Evolutionary conservation across 139 green algal genomes (phyloP).

Genomic region (Coelastrella sp.): DNA sequence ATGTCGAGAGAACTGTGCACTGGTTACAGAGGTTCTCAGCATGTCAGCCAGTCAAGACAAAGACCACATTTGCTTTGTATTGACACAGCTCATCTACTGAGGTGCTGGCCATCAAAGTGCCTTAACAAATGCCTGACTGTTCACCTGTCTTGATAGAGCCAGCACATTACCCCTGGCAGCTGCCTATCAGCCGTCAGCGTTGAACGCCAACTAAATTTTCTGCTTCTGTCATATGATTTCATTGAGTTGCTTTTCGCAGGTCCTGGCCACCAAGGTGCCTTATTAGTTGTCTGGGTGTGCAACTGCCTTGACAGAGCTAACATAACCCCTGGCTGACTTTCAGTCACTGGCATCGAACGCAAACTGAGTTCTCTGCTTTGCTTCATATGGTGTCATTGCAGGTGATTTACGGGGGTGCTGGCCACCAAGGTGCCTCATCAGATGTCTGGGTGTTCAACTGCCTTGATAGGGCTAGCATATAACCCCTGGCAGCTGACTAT

Average conservation of each 20-base stretch:
- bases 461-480: background rate
- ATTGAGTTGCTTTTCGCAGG: background rate
- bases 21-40: too few relatives aligned
- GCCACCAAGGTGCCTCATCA: background rate
- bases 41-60: too few relatives aligned
- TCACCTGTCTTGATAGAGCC: background rate
- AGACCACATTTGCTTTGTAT: background rate
- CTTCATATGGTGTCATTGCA: background rate
- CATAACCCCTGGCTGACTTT: too few relatives aligned
- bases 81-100: background rate
- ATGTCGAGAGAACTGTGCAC: too few relatives aligned
- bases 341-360: too few relatives aligned
- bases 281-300: background rate
- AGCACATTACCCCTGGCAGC: background rate
- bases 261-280: background rate
- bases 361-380: too few relatives aligned
- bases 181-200: too few relatives aligned
- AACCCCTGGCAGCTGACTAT: background rate
- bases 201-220: too few relatives aligned
- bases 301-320: background rate
- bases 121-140: background rate
- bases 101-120: background rate
- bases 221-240: too few relatives aligned
- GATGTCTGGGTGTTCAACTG: constrained; percentile 17
- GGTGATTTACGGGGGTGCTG: background rate